Evolutionary conservation across 768 basidiomycete species (phyloP).

Genomic region (Boletellus sp.): DNA sequence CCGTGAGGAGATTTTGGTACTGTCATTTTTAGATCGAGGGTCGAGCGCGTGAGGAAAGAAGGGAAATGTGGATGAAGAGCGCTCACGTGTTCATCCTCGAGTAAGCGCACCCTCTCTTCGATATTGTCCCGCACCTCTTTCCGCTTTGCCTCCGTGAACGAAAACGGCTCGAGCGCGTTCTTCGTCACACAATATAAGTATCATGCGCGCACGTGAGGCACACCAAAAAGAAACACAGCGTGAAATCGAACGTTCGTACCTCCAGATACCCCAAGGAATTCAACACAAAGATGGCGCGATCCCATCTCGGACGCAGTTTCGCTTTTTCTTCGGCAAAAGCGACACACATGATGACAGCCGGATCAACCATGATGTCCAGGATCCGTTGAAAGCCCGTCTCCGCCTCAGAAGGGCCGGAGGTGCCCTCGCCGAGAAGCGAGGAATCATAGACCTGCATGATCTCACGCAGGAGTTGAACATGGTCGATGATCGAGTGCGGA

Average conservation of each 20-base stretch:
- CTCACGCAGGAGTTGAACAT: constrained; percentile 80
- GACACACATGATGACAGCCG: constrained; percentile 73
- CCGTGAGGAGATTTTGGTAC: constrained; percentile 24
- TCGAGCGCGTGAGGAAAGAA: neutral
- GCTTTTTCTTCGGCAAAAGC: constrained; percentile 64
- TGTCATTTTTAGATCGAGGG: neutral
- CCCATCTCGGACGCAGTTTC: constrained; percentile 60
- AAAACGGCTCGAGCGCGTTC: constrained; percentile 63
- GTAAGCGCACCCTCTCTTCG: constrained; percentile 53
- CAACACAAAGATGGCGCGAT: constrained; percentile 75
- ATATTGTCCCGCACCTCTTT: constrained; percentile 55
- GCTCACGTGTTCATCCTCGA: constrained; percentile 85
- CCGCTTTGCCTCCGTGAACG: constrained; percentile 64
- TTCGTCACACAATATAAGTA: constrained; percentile 23
- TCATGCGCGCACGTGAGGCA: neutral
- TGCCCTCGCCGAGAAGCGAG: constrained; percentile 63
- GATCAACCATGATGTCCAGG: constrained; percentile 81
- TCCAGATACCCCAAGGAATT: constrained; percentile 84
- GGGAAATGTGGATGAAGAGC: too few relatives aligned
- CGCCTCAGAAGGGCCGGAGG: constrained; percentile 8
- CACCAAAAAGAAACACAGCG: too few relatives aligned
- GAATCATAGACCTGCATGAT: constrained; percentile 87
- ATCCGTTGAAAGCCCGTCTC: constrained; percentile 38
- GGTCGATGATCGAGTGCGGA: constrained; percentile 76
- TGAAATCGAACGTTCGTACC: too few relatives aligned